phyloP scores from a whole-genome alignment of 2,329 filamentous ascomycete genomes.

The Plenodomus biglobosus region DNA sequence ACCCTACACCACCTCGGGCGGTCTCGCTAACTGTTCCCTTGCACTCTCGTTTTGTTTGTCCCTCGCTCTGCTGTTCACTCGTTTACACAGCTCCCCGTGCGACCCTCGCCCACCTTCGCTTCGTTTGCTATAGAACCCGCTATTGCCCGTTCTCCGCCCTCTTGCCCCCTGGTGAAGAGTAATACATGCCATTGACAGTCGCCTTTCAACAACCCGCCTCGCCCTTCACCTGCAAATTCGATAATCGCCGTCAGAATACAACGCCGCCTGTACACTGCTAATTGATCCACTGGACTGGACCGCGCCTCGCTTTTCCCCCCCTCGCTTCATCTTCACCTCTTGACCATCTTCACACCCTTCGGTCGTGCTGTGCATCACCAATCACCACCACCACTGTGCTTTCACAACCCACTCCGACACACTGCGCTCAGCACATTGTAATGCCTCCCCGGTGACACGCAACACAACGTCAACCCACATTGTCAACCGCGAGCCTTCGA shows the following conservation, averaged over 20 bases:
- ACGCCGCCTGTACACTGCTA: background rate
- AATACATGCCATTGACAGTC: conserved; percentile 8
- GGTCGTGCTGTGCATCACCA: conserved; percentile 26
- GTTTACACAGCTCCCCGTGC: conserved; percentile 29
- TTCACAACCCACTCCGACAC: conserved; percentile 8
- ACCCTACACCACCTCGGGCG: conserved; percentile 7
- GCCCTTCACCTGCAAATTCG: background rate
- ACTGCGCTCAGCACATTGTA: conserved; percentile 20
- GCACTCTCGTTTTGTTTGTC: conserved; percentile 31
- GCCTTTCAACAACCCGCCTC: conserved; percentile 5
- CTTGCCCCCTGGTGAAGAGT: conserved; percentile 7
- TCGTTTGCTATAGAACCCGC: conserved; percentile 2
- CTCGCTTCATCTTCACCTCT: conserved; percentile 3
- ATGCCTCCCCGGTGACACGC: conserved; percentile 35
- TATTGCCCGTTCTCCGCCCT: conserved; percentile 3
- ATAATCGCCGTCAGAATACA: background rate
- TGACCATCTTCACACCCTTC: background rate
- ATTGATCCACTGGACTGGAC: conserved; percentile 9
- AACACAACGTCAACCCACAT: conserved; percentile 22
- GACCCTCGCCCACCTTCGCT: conserved; percentile 8
- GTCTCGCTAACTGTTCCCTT: conserved; percentile 15
- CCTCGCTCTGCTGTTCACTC: conserved; percentile 37
- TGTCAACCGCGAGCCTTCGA: conserved; percentile 20
- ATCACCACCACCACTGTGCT: conserved; percentile 10
- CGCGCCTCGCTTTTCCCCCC: conserved; percentile 5